Conservation (phyloP, 2,329 filamentous ascomycete genomes). For the Fusarium sp. region DNA sequence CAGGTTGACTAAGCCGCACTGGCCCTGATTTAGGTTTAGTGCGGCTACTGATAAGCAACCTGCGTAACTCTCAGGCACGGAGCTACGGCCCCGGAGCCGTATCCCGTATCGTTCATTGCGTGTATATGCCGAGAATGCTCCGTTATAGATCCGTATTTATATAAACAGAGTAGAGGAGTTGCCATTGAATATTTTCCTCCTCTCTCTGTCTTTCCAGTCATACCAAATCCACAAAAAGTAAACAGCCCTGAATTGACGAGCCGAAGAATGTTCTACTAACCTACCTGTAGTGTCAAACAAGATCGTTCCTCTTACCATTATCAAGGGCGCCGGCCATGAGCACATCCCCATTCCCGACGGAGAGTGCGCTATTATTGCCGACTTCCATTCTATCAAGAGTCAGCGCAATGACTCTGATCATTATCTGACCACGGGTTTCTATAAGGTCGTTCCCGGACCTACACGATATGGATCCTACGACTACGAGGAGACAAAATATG, state of each 20-base stretch:
- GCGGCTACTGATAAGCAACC: background rate
- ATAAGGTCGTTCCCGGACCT: conserved; percentile 28
- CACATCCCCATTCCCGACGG: conserved; percentile 28
- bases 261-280: background rate
- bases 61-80: background rate
- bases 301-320: conserved; percentile 33
- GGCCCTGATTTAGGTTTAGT: background rate
- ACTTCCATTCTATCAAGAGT: conserved; percentile 24
- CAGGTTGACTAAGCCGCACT: background rate
- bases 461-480: conserved; percentile 30
- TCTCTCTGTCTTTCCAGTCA: background rate
- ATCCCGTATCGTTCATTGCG: background rate
- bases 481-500: conserved; percentile 33
- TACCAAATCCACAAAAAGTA: background rate
- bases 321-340: conserved; percentile 33
- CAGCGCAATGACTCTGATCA: conserved; percentile 5
- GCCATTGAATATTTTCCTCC: rapidly evolving
- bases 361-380: conserved; percentile 23
- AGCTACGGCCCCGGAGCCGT: conserved; percentile 13
- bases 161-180: background rate
- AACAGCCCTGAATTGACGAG: background rate
- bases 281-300: conserved; percentile 20
- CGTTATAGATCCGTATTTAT: background rate
- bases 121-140: conserved; percentile 1
- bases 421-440: conserved; percentile 26